Percentiles rank a stretch among this genome's conserved stretches.
These are phyloP conservation scores for Trypethelium eluteriae DNA, from an alignment of 495 filamentous ascomycete species.

Conservation along the genomic window DNA sequence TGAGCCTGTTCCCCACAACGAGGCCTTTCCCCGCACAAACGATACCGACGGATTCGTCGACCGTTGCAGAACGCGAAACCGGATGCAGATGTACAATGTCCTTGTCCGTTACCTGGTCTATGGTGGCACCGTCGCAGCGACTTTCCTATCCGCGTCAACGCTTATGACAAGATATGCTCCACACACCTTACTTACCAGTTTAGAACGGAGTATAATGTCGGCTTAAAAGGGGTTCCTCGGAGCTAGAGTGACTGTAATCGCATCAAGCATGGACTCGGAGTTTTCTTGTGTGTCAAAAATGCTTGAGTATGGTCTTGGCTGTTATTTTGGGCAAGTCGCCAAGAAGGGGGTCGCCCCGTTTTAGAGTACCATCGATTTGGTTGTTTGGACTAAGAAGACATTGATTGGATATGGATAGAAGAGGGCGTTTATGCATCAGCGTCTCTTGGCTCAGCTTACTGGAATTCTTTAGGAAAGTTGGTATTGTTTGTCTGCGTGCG, in stretches of 20 bases:
- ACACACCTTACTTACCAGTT: neutral
- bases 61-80: slow-evolving; percentile 51
- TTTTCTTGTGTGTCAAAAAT: neutral
- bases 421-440: neutral
- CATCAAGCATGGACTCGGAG: neutral
- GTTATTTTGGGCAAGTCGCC: neutral
- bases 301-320: neutral
- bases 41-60: slow-evolving; percentile 52
- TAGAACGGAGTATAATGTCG: neutral
- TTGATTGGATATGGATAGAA: slow-evolving; percentile 1
- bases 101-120: slow-evolving; percentile 46
- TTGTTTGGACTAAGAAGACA: too few relatives aligned
- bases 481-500: neutral
- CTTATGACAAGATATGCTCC: slow-evolving; percentile 5
- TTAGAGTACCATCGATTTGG: neutral
- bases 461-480: neutral
- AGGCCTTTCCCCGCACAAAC: slow-evolving; percentile 42
- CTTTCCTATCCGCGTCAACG: slow-evolving; percentile 4
- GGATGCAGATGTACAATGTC: slow-evolving; percentile 55
- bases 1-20: slow-evolving; percentile 48
- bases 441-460: neutral
- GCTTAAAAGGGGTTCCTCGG: neutral
- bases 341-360: neutral
- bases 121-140: slow-evolving; percentile 34
- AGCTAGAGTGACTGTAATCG: neutral